Evolutionary conservation across 2,329 filamentous ascomycete species (phyloP).

Genomic region (Hypoxylon sp.): DNA sequence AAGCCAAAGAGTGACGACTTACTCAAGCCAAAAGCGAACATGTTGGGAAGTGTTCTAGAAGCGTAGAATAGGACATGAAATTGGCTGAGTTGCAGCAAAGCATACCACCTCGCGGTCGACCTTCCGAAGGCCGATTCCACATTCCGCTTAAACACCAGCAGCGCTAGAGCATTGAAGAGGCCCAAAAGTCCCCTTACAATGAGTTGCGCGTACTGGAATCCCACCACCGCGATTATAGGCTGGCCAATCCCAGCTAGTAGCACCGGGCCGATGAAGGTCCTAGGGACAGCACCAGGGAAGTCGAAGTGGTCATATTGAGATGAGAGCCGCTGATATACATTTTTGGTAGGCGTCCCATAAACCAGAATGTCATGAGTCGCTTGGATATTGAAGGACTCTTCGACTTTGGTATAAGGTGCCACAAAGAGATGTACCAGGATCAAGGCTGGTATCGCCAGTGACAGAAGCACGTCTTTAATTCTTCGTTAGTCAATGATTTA

Average conservation of each 20-base stretch:
- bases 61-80: conserved; percentile 96
- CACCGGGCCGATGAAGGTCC: conserved; percentile 88
- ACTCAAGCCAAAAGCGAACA: conserved; percentile 94
- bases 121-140: conserved; percentile 78
- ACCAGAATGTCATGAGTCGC: conserved; percentile 90
- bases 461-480: conserved; percentile 63
- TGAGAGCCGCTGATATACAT: conserved; percentile 68
- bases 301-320: conserved; percentile 87
- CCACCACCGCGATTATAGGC: conserved; percentile 72
- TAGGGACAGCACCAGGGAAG: conserved; percentile 91
- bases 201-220: conserved; percentile 69
- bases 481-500: conserved; percentile 16
- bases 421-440: conserved; percentile 78
- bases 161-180: conserved; percentile 77
- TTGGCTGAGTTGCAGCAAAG: conserved; percentile 82
- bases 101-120: conserved; percentile 82
- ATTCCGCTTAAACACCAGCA: conserved; percentile 75
- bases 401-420: conserved; percentile 95
- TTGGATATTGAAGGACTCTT: conserved; percentile 98
- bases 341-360: conserved; percentile 78
- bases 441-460: conserved; percentile 72
- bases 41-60: conserved; percentile 92
- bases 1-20: conserved; percentile 56
- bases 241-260: conserved; percentile 80
- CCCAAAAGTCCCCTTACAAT: conserved; percentile 84